Conservation (phyloP, 78 protist species). For the Cavenderia fasciculata region DNA sequence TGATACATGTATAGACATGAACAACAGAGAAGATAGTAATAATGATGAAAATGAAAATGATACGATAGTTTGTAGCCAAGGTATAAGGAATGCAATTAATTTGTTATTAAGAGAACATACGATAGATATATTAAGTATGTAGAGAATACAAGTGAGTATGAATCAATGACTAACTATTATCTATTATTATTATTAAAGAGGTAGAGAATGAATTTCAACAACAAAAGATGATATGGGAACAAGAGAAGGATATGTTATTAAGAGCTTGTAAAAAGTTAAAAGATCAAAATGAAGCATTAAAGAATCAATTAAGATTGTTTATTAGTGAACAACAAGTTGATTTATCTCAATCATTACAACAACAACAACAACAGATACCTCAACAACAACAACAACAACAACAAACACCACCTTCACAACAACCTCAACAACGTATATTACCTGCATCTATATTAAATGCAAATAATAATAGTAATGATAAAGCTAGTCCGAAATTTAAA, state of each 20-base stretch:
- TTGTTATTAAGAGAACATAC: conserved; percentile 42
- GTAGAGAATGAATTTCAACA: conserved; percentile 63
- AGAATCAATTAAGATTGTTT: neutral
- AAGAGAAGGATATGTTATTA: neutral
- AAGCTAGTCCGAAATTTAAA: neutral
- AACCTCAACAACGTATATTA: neutral
- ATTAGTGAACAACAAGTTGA: too few relatives aligned
- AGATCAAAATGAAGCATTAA: conserved; percentile 9
- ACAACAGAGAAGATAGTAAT: neutral
- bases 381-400: neutral
- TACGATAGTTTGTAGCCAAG: conserved; percentile 7
- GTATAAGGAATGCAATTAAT: conserved; percentile 31
- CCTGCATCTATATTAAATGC: too few relatives aligned
- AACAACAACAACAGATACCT: conserved; percentile 2
- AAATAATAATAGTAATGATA: neutral
- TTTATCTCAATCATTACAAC: neutral
- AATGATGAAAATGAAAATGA: neutral
- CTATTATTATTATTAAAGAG: conserved; percentile 1
- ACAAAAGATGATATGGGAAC: conserved; percentile 26
- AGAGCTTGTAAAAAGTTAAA: conserved; percentile 18
- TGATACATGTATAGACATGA: too few relatives aligned
- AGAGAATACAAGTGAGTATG: too few relatives aligned
- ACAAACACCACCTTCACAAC: neutral
- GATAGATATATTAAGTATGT: conserved; percentile 40
- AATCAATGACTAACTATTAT: neutral